Evolutionary conservation across 805 yeast species (phyloP).

Genomic region (Naumovozyma baii): DNA sequence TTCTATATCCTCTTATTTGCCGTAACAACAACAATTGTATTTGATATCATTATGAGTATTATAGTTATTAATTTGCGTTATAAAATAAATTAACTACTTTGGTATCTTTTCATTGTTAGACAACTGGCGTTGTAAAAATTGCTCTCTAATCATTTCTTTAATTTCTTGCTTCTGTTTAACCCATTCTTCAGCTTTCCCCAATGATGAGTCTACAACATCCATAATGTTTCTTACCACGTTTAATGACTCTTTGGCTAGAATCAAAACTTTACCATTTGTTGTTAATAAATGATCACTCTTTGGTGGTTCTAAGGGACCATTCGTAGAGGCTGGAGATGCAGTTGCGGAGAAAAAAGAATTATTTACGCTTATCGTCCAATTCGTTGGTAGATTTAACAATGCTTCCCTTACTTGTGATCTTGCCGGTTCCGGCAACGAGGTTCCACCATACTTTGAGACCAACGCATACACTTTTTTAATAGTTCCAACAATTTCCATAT

Average conservation of each 20-base stretch:
- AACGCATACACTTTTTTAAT: constrained; percentile 81
- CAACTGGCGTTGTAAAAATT: constrained; percentile 5
- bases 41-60: no score
- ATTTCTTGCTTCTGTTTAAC: constrained; percentile 39
- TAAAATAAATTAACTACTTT: no score
- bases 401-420: constrained; percentile 73
- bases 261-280: constrained; percentile 62
- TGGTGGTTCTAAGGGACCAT: background rate
- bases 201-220: constrained; percentile 73
- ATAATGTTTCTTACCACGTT: constrained; percentile 81
- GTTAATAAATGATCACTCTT: constrained; percentile 16
- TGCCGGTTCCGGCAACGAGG: constrained; percentile 66
- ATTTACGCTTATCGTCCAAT: constrained; percentile 47
- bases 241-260: constrained; percentile 80
- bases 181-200: constrained; percentile 84
- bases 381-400: constrained; percentile 62
- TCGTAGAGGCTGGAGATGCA: constrained; percentile 3
- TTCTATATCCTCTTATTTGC: no score
- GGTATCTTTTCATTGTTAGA: background rate
- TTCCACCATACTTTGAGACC: constrained; percentile 76
- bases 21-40: no score
- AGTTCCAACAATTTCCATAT: constrained; percentile 77
- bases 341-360: constrained; percentile 5
- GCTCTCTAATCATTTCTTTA: constrained; percentile 23
- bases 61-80: no score